Base-by-base conservation (phyloP, 106 monocot species). In the Cymbidium sinense region DNA sequence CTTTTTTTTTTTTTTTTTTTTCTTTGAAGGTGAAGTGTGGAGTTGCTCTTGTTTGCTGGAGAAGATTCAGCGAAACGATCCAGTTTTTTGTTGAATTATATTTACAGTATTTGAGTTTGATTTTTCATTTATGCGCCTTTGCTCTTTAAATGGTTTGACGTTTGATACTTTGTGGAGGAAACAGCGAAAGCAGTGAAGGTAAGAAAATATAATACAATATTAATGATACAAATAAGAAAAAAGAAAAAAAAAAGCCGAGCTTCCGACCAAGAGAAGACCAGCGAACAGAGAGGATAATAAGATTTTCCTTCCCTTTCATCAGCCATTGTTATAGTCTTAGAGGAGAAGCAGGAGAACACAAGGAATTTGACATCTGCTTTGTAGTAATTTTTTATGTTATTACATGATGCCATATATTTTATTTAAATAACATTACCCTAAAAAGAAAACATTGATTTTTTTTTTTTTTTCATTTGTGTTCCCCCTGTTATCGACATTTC, bases 1-100 rank as follows among this genome's bases (percentile, higher is more conserved):
- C n/a, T 84, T 13, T 34, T 33, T 47, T 81, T 65, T 13, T 35
- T 34, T 73, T 78, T 50, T 21, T 35, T 43, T 34, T 33, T 43
- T 36, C 54, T 67, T 0, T 0, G 33, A 19, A 33, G 67, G 31
- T 67, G 30, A 30, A n/a, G 30, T 75, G 58, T 23, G 58, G 21
- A 2, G 20, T 4, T 23, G 21, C 23, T 58, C 58, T 13, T 47
- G 7, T 47, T 17, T 51, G 27, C 30, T 28, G 29, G n/a, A 75
- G 50, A 47, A 51, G 23, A 28, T 30, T 23, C 7, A 25, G 20
- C 37, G 44, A 43, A 73, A 29, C 12, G 75, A 50, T 30, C 50
- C 34, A 30, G 52, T 18, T 50, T 31, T 54, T 34, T 50, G 10
- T 47, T 39, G 37, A 4, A 4, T 39, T 39, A 4, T 39, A 7